A percentile compares a stretch with the other conserved stretches of the same genome.
These are phyloP conservation scores for Colletotrichum sp. DNA, from an alignment of 2,329 filamentous ascomycete species.

Conservation along the genomic window DNA sequence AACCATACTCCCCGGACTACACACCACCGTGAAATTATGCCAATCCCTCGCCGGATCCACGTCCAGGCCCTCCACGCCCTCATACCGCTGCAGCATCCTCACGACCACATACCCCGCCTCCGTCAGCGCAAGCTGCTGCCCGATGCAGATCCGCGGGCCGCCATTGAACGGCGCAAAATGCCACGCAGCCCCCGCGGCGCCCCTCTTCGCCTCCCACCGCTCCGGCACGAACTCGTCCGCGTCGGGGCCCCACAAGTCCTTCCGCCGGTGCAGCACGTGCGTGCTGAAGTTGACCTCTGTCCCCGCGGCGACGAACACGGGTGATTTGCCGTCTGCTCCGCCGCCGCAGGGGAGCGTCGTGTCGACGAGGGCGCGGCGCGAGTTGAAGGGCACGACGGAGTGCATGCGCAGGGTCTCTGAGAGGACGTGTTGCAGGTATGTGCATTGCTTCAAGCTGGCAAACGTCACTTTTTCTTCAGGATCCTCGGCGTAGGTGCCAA, in stretches of 20 bases:
- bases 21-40: conserved; percentile 9
- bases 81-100: conserved; percentile 27
- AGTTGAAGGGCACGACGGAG: conserved; percentile 38
- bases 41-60: background rate
- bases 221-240: conserved; percentile 40
- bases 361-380: conserved; percentile 29
- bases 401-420: conserved; percentile 36
- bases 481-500: background rate
- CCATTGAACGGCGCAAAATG: conserved; percentile 41
- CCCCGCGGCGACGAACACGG: conserved; percentile 38
- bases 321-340: conserved; percentile 34
- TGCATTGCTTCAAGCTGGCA: conserved; percentile 25
- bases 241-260: conserved; percentile 39
- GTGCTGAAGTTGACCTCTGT: conserved; percentile 31
- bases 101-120: conserved; percentile 28
- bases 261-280: conserved; percentile 35
- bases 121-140: conserved; percentile 36
- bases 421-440: conserved; percentile 28
- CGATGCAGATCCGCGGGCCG: conserved; percentile 39
- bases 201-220: conserved; percentile 37
- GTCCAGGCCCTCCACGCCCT: conserved; percentile 13
- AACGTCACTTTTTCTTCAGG: conserved; percentile 8
- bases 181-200: conserved; percentile 27
- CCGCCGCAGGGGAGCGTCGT: conserved; percentile 41
- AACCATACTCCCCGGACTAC: conserved; percentile 4